Evolutionary conservation across 139 green algal genomes (phyloP).

Genomic region (Trebouxia sp.): DNA sequence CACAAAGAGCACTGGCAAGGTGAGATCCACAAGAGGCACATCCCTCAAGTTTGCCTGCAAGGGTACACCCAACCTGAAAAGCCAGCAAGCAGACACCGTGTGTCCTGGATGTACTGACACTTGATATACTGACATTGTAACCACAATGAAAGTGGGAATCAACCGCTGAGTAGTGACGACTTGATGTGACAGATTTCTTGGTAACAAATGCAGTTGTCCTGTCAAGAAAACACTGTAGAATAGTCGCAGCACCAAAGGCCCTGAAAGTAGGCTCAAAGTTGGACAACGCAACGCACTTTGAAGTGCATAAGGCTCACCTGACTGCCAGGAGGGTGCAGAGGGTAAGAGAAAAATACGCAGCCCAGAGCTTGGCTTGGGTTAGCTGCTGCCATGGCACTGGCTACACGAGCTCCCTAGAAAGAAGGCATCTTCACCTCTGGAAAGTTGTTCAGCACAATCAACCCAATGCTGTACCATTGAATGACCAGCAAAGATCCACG

Average conservation of each 20-base stretch:
- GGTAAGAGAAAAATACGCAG: slow-evolving; percentile 55
- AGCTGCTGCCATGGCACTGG: slow-evolving; percentile 14
- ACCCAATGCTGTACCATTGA: slow-evolving; percentile 39
- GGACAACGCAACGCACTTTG: background rate
- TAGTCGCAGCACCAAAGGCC: too few species aligned
- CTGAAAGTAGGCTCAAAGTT: background rate
- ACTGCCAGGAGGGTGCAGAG: slow-evolving; percentile 56
- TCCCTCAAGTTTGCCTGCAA: slow-evolving; percentile 44
- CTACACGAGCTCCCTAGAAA: slow-evolving; percentile 23
- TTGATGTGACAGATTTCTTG: too few species aligned
- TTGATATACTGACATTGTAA: too few species aligned
- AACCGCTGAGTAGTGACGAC: too few species aligned
- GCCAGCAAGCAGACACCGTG: too few species aligned
- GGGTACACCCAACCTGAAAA: too few species aligned
- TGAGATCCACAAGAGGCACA: slow-evolving; percentile 39
- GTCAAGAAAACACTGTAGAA: too few species aligned
- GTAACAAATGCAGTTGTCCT: too few species aligned
- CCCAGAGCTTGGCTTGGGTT: background rate
- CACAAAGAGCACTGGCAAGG: slow-evolving; percentile 52
- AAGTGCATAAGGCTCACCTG: slow-evolving; percentile 28
- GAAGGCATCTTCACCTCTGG: background rate
- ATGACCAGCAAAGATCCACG: slow-evolving; percentile 39
- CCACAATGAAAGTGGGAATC: too few species aligned
- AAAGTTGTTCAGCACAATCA: background rate
- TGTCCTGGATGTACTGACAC: too few species aligned